Evolutionary conservation across 2,329 filamentous ascomycete genomes (phyloP).

Genomic region (Fusarium sp.): DNA sequence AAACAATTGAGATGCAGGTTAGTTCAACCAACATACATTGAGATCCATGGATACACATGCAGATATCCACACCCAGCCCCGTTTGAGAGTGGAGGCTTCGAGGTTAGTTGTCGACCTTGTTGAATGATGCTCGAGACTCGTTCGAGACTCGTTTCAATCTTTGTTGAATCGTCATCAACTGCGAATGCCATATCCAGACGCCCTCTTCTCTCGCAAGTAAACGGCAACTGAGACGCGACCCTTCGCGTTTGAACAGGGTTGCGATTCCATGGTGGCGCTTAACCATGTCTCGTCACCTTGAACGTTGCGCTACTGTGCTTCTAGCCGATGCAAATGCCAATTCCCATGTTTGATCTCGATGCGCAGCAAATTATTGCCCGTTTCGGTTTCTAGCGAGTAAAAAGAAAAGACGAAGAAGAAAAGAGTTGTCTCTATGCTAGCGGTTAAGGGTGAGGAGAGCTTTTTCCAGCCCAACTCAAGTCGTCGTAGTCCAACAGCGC

Average conservation of each 20-base stretch:
- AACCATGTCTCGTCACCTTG: slow-evolving; percentile 1
- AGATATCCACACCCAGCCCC: slow-evolving; percentile 6
- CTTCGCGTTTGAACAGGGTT: slow-evolving; percentile 5
- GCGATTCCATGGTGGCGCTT: neutral
- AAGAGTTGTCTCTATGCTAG: no score
- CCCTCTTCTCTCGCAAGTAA: neutral
- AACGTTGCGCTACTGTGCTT: neutral
- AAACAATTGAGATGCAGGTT: neutral
- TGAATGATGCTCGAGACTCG: no score
- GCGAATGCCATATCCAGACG: neutral
- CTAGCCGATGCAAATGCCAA: neutral
- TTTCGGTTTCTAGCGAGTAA: no score
- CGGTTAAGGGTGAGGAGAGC: no score
- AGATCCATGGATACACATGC: neutral
- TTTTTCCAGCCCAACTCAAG: no score
- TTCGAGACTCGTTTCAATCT: no score
- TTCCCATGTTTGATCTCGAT: neutral
- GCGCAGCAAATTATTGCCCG: neutral
- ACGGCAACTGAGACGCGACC: neutral
- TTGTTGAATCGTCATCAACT: no score
- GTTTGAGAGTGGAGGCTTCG: neutral
- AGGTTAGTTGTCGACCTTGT: neutral
- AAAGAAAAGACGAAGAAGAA: no score
- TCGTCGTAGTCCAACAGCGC: no score
- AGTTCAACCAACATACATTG: slow-evolving; percentile 5